Evolutionary conservation across 306 rosid species (phyloP).

Genomic region (Sesbania bispinosa): DNA sequence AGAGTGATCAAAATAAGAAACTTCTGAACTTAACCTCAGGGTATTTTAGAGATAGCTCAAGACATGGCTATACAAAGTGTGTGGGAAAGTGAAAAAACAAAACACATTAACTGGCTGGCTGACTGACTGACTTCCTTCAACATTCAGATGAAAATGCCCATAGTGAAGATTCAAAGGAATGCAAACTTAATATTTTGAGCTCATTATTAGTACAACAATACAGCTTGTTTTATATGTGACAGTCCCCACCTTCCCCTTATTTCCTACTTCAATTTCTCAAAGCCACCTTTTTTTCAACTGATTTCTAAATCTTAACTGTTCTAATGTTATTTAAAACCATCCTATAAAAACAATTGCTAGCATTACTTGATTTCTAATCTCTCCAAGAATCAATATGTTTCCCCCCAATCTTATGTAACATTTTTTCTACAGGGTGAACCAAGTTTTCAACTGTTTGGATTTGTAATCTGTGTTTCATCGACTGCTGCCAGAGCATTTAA

Average conservation of each 20-base stretch:
- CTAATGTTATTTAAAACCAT: background rate
- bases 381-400: conserved; percentile 3
- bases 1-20: too few species aligned
- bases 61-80: too few species aligned
- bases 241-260: background rate
- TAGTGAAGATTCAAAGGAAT: background rate
- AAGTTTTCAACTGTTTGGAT: conserved; percentile 48
- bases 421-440: conserved; percentile 40
- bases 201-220: background rate
- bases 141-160: too few species aligned
- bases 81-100: too few species aligned
- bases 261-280: background rate
- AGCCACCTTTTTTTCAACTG: background rate
- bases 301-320: background rate
- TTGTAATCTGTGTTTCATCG: conserved; percentile 35
- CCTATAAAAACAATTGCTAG: background rate
- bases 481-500: conserved; percentile 49
- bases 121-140: too few species aligned
- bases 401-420: background rate
- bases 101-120: too few species aligned
- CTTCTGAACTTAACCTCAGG: too few species aligned
- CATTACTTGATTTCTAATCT: background rate
- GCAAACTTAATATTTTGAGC: background rate
- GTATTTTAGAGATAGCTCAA: too few species aligned
- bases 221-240: background rate